Base-by-base conservation (phyloP, 106 monocot species). In the Allium fistulosum region DNA sequence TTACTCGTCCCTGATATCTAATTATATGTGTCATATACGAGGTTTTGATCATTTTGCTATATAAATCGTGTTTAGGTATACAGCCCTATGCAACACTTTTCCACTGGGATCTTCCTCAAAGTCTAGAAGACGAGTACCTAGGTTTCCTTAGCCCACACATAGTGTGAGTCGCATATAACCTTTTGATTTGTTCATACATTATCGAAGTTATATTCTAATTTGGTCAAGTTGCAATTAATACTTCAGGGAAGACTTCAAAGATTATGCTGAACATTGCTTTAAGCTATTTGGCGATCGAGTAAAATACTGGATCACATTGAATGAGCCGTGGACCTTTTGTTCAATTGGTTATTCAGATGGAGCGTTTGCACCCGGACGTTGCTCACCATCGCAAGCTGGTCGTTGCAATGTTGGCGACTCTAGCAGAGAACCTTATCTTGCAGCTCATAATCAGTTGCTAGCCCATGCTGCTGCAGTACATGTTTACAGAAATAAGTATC, bases 21-120 rank as follows among this genome's bases (percentile, higher is more conserved):
- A 55, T 6, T 55, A 55, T 37, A 55, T 11, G 1, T 55, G 11
- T 55, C 15, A 55, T 55, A 12, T 15, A 11, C 4, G 15, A 55
- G 53, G 2, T 55, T 55, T 55, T 55, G 3, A 55, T 12, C 5
- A 5, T 37, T 37, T 37, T 5, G 37, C 37, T 37, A 12, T 55
- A 55, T 55, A 55, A 12, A 55, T 55, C 53, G 2, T 6, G 15
- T 55, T 4, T 63, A 85, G 84, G 84, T 10, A n/a, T 86, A 62
- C 46, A 76, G 67, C 85, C 85, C 7, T 86, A 76, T 46, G 85
- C 74, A 49, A 86, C 85, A 11, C 68, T 86, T 51, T 86, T 82
- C 51, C 85, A 86, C 57, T 86, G 81, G 82, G 85, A 86, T 66
- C 61, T 48, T 17, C 85, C 85, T 5, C 82, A 86, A 76, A 73